These are phyloP conservation scores for Pseudogymnoascus destructans DNA, from an alignment of 2,329 filamentous ascomycete genomes.

Conservation along the genomic window DNA sequence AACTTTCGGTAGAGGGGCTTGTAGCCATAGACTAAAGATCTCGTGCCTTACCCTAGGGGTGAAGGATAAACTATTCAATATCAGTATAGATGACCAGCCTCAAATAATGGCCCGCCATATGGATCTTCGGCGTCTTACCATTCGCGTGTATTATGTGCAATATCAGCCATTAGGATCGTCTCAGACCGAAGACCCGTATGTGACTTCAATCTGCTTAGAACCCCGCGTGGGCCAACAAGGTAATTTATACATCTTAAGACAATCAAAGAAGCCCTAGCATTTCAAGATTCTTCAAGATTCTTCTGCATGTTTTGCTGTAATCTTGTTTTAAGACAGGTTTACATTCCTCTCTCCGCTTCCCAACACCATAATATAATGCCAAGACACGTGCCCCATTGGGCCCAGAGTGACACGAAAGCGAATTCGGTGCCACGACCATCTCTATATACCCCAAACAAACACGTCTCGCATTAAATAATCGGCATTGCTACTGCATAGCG, in stretches of 20 bases:
- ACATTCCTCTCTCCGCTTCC: neutral
- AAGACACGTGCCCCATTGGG: neutral
- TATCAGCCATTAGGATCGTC: neutral
- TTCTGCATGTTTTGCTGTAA: neutral
- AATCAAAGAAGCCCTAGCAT: neutral
- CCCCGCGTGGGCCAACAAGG: neutral
- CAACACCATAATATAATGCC: neutral
- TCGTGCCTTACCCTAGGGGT: neutral
- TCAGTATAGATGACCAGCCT: neutral
- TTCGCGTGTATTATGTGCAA: neutral
- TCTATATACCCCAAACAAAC: constrained; percentile 5
- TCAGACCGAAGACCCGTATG: neutral
- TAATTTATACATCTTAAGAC: neutral
- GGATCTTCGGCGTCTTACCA: neutral
- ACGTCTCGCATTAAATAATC: neutral
- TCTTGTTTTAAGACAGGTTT: constrained; percentile 4
- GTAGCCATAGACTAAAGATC: neutral
- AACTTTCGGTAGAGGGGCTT: neutral
- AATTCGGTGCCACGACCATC: neutral
- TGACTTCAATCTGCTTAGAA: neutral
- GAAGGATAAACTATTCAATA: neutral
- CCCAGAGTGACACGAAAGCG: neutral
- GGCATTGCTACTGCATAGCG: neutral
- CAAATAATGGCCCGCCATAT: neutral
- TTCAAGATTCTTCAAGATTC: neutral